Base-by-base conservation (phyloP, 495 filamentous ascomycete genomes). In the Daldinia bambusicola region DNA sequence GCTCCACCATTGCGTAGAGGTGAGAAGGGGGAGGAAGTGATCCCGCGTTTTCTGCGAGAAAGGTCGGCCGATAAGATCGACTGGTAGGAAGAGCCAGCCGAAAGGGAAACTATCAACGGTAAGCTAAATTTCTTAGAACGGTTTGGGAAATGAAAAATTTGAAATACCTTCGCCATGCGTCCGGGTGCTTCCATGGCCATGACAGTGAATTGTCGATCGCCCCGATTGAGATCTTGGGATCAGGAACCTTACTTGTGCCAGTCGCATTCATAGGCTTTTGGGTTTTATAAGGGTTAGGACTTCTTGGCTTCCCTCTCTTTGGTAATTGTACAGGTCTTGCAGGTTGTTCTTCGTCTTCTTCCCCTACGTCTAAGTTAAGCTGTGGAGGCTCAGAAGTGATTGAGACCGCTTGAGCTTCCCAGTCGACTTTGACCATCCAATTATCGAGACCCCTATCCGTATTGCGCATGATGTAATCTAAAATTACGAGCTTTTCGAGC, bases 381-480 rank as follows among this genome's bases (percentile, higher is more conserved):
- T 89, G 90, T 0, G 91, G 88, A 22, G 93, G 93, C 18, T 97
- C 93, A 1, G 92, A 91, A 40, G 91, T 89, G 53, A 99, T 93
- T 9, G 91, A 92, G 12, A 94, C 95, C 75, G 92, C 85, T 72
- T 95, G 87, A 22, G 85, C 90, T 52, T 91, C 85, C 87, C 88
- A 92, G 76, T 98, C 93, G 26, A 99, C 92, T 75, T 91, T 95
- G 72, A 99, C 93, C 95, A 99, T 99, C 95, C 95, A 99, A 67
- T 99, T 99, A 78, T 99, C 95, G 66, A 98, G 82, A 10, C 95
- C 95, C 80, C 95, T 87, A 77, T 99, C 95, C 3, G 95, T 99
- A 76, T 99, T 99, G 22, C 95, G 89, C 95, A 99, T 99, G 56
- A 99, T 97, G 72, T 99, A 99, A 80, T 99, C 95, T 74, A 99